Conservation (phyloP, 163 green algal genomes). For the Picocystis sp. region DNA sequence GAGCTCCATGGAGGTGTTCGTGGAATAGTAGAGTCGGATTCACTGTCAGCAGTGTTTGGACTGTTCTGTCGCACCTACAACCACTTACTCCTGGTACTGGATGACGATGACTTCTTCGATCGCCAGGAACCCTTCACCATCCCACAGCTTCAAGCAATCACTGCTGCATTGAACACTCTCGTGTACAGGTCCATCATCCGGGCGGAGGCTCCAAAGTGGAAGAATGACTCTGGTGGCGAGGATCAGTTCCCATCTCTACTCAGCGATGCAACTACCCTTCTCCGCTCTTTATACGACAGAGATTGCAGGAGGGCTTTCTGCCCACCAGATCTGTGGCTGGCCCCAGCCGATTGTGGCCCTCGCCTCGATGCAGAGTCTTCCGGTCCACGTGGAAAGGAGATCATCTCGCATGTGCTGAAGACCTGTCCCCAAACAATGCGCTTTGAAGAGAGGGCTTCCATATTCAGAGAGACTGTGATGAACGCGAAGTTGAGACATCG, state of each 20-base stretch:
- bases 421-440: too few relatives aligned
- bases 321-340: constrained; percentile 53
- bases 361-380: not conserved
- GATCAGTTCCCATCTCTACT: constrained; percentile 4
- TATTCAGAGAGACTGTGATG: too few relatives aligned
- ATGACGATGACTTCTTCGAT: constrained; percentile 64
- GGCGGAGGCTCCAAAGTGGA: too few relatives aligned
- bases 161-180: constrained; percentile 48
- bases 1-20: too few relatives aligned
- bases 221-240: too few relatives aligned
- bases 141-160: constrained; percentile 36
- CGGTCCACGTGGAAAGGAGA: too few relatives aligned
- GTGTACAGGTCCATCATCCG: constrained; percentile 25
- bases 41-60: too few relatives aligned
- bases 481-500: too few relatives aligned
- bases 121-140: constrained; percentile 29
- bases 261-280: constrained; percentile 8
- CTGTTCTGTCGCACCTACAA: constrained; percentile 23
- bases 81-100: constrained; percentile 60
- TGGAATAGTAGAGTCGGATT: too few relatives aligned
- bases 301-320: constrained; percentile 55
- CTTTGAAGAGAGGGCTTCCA: too few relatives aligned
- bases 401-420: too few relatives aligned
- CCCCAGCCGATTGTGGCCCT: constrained; percentile 19
- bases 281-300: constrained; percentile 45